phyloP scores from a whole-genome alignment of 345 rosid species.

The Salix dunnii region DNA sequence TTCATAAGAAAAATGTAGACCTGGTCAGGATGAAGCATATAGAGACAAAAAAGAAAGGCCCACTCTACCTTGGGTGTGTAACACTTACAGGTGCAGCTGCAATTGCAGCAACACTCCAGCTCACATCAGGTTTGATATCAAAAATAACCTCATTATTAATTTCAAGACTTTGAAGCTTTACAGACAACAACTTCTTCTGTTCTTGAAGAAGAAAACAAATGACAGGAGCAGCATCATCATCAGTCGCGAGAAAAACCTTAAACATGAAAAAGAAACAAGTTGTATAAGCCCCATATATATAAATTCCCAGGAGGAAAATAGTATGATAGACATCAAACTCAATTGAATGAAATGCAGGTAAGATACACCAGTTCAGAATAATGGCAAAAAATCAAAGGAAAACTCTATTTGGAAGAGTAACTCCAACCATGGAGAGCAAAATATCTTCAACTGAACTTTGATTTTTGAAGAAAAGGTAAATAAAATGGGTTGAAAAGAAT shows the following conservation, averaged over 20 bases:
- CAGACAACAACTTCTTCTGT: constrained; percentile 76
- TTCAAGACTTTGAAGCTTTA: constrained; percentile 80
- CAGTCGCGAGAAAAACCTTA: constrained; percentile 89
- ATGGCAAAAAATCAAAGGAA: neutral
- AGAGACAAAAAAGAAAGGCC: neutral
- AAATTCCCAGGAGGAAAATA: constrained; percentile 11
- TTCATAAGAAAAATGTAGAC: neutral
- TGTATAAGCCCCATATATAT: constrained; percentile 14
- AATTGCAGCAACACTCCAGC: constrained; percentile 87
- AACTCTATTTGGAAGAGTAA: neutral
- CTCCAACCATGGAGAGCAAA: neutral
- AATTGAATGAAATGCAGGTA: constrained; percentile 1
- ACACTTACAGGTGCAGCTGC: constrained; percentile 84
- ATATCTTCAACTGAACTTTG: neutral
- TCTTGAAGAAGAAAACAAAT: constrained; percentile 85
- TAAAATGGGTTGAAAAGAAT: no score
- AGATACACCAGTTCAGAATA: neutral
- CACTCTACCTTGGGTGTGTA: constrained; percentile 71
- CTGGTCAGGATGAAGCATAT: neutral
- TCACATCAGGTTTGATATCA: constrained; percentile 77
- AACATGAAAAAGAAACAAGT: constrained; percentile 5
- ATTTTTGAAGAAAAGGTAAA: neutral
- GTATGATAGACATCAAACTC: neutral
- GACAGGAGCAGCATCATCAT: constrained; percentile 67
- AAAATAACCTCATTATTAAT: constrained; percentile 64